Evolutionary conservation across 768 basidiomycete species (phyloP).

Genomic region (Polyporus arcularius): DNA sequence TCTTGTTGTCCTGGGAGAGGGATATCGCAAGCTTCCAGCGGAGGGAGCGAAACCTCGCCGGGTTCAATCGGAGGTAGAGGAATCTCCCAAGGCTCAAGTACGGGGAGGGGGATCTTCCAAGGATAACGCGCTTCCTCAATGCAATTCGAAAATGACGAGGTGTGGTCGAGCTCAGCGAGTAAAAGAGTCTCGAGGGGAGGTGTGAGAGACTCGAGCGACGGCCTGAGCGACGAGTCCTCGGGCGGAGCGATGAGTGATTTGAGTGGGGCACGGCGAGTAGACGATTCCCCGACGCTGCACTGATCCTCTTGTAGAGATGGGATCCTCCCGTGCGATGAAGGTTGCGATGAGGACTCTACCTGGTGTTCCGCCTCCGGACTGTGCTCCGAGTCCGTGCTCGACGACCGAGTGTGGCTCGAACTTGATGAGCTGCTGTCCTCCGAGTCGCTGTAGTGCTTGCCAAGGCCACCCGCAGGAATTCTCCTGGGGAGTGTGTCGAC

Average conservation of each 20-base stretch:
- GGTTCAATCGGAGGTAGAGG: not conserved
- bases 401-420: not conserved
- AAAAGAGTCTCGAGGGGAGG: conserved; percentile 13
- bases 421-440: conserved; percentile 4
- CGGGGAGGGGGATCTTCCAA: conserved; percentile 6
- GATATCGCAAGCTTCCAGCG: not conserved
- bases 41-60: not conserved
- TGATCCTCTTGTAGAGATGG: not conserved
- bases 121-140: not conserved
- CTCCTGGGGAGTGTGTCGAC: conserved; percentile 10
- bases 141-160: not conserved
- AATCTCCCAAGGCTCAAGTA: conserved; percentile 2
- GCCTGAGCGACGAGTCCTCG: conserved; percentile 1
- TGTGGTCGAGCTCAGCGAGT: not conserved
- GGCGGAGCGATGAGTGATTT: conserved; percentile 11
- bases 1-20: not conserved
- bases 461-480: conserved; percentile 9
- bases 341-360: not conserved
- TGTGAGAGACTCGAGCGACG: conserved; percentile 6
- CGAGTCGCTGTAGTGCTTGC: conserved; percentile 1
- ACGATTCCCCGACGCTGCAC: not conserved
- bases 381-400: not conserved
- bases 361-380: not conserved
- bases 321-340: not conserved
- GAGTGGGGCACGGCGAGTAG: not conserved